Evolutionary conservation across 176 grass and related monocot genomes (phyloP).

Genomic region (Stipa capillata): DNA sequence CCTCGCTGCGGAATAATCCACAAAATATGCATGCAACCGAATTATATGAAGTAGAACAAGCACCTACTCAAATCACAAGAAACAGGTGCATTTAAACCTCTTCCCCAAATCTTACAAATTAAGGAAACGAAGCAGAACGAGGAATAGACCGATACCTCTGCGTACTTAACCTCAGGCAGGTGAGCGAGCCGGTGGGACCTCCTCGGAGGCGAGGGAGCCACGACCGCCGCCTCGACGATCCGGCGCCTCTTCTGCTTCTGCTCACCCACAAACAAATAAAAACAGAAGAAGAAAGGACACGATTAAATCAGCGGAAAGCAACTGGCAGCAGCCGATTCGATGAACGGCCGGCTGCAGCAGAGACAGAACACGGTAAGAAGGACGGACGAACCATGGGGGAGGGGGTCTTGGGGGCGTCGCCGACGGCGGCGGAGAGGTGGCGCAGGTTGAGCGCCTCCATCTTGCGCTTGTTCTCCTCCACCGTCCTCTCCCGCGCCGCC

Average conservation of each 20-base stretch:
- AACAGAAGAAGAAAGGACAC: background rate
- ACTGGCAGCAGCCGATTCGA: background rate
- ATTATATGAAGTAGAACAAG: background rate
- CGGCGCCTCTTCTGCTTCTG: conserved; percentile 72
- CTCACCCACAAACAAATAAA: background rate
- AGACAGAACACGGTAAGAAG: background rate
- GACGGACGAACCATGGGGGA: conserved; percentile 29
- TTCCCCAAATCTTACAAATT: background rate
- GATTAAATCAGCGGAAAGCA: background rate
- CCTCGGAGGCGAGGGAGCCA: conserved; percentile 27
- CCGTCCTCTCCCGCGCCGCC: conserved; percentile 60
- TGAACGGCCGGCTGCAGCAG: background rate
- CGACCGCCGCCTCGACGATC: conserved; percentile 23
- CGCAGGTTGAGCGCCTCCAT: conserved; percentile 88
- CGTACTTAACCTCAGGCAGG: conserved; percentile 46
- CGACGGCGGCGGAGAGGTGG: conserved; percentile 58
- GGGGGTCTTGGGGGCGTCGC: conserved; percentile 53
- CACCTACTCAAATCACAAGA: background rate
- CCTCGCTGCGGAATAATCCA: no score
- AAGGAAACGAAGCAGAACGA: background rate
- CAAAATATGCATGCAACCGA: no score
- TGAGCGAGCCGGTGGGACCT: conserved; percentile 58
- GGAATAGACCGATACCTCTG: conserved; percentile 30
- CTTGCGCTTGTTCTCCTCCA: conserved; percentile 97
- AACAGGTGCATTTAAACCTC: background rate